A percentile compares a stretch with the other conserved stretches of the same genome.
phyloP scores from a whole-genome alignment of 73 alveolate species.

The Durusdinium trenchii region DNA sequence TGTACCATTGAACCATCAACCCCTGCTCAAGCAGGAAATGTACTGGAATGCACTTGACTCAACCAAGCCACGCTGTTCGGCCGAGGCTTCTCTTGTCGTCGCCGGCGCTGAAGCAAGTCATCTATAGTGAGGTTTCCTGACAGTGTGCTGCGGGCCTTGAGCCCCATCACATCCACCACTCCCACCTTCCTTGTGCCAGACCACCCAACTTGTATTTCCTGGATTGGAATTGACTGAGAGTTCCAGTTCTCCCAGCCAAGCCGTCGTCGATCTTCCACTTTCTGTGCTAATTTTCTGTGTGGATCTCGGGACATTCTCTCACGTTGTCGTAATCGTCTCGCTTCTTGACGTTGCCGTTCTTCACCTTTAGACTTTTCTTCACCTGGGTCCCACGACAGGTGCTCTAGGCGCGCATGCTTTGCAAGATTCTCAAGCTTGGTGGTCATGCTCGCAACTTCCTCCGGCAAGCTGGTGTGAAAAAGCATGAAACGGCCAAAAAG shows the following conservation, averaged over 20 bases:
- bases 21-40: too few species aligned
- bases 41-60: too few species aligned
- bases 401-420: slow-evolving; percentile 83
- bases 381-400: not conserved
- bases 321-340: slow-evolving; percentile 55
- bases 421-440: slow-evolving; percentile 54
- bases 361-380: not conserved
- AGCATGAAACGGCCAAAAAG: not conserved
- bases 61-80: slow-evolving; percentile 49
- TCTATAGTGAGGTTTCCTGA: not conserved
- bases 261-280: slow-evolving; percentile 71
- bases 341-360: slow-evolving; percentile 49
- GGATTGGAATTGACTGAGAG: slow-evolving; percentile 39
- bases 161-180: slow-evolving; percentile 60
- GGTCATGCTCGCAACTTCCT: slow-evolving; percentile 69
- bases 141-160: slow-evolving; percentile 55
- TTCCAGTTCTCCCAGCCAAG: slow-evolving; percentile 72
- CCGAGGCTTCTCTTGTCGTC: slow-evolving; percentile 18
- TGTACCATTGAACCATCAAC: too few species aligned
- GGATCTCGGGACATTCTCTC: slow-evolving; percentile 51
- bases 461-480: not conserved
- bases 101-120: slow-evolving; percentile 25
- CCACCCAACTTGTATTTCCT: not conserved
- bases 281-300: slow-evolving; percentile 51
- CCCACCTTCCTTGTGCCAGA: slow-evolving; percentile 48